Evolutionary conservation across 495 filamentous ascomycete species (phyloP).

Genomic region (Aeminium ludgeri): DNA sequence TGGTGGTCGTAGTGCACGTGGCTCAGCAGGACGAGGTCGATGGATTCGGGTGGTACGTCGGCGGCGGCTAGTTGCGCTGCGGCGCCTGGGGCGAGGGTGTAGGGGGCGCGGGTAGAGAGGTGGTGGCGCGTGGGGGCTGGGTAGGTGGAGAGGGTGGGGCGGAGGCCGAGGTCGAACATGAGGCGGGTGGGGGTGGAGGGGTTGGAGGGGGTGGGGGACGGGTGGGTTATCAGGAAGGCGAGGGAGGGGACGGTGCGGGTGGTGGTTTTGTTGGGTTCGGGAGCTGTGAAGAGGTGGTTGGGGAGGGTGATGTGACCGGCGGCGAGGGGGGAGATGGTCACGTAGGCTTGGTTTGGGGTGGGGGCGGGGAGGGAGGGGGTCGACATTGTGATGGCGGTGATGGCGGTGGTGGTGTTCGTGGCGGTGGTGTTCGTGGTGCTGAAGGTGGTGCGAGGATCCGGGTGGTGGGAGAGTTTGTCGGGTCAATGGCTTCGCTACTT

Average conservation of each 20-base stretch:
- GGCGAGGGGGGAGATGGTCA: slow-evolving; percentile 22
- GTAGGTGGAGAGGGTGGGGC: slow-evolving; percentile 27
- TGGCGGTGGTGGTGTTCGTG: no score
- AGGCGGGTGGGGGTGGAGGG: slow-evolving; percentile 15
- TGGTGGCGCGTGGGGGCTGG: slow-evolving; percentile 25
- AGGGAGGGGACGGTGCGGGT: slow-evolving; percentile 22
- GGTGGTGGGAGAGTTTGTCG: no score
- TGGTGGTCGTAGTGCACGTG: slow-evolving; percentile 40
- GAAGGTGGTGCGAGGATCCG: no score
- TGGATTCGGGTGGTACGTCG: slow-evolving; percentile 18
- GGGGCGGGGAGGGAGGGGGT: slow-evolving; percentile 15
- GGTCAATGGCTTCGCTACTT: no score
- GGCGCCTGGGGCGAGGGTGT: slow-evolving; percentile 25
- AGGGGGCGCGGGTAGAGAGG: slow-evolving; percentile 26
- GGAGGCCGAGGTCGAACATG: slow-evolving; percentile 36
- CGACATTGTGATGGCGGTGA: no score
- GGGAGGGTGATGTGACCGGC: slow-evolving; percentile 24
- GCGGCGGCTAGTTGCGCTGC: slow-evolving; percentile 23
- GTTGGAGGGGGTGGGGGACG: slow-evolving; percentile 3
- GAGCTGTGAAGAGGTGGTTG: slow-evolving; percentile 22
- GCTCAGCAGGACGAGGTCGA: slow-evolving; percentile 31
- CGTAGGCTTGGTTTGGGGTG: slow-evolving; percentile 17
- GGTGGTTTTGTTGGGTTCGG: slow-evolving; percentile 17
- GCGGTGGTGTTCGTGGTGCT: no score
- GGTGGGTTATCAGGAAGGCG: slow-evolving; percentile 23